phyloP scores from a whole-genome alignment of 495 filamentous ascomycete species.

The Penicillium manginii region DNA sequence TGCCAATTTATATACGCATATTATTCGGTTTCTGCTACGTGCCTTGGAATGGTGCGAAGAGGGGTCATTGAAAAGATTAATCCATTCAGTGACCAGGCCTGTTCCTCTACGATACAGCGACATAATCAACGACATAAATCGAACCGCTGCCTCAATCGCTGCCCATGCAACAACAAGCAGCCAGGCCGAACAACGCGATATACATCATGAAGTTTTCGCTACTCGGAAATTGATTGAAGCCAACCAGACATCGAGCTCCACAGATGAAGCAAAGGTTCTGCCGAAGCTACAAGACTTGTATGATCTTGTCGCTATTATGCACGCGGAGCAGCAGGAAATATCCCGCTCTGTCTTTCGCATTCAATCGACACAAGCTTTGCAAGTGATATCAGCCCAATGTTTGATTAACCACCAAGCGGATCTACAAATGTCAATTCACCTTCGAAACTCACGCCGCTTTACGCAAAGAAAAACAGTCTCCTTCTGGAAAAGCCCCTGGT shows the following conservation, averaged over 20 bases:
- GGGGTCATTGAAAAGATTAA: neutral
- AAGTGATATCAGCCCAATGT: neutral
- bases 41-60: slow-evolving; percentile 6
- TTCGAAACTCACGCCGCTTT: neutral
- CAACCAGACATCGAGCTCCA: neutral
- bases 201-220: neutral
- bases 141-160: neutral
- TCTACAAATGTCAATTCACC: neutral
- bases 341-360: neutral
- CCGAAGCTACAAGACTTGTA: too few species aligned
- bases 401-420: too few species aligned
- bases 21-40: neutral
- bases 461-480: neutral
- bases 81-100: slow-evolving; percentile 1
- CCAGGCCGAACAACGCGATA: neutral
- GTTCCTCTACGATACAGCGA: neutral
- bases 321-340: too few species aligned
- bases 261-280: too few species aligned
- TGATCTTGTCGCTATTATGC: neutral
- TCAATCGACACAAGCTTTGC: neutral
- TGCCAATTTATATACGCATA: neutral
- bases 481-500: slow-evolving; percentile 3
- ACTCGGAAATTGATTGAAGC: neutral
- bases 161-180: neutral
- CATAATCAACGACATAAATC: neutral